phyloP scores from a whole-genome alignment of 177 flowering plant genomes.

The Vitis hybrid region DNA sequence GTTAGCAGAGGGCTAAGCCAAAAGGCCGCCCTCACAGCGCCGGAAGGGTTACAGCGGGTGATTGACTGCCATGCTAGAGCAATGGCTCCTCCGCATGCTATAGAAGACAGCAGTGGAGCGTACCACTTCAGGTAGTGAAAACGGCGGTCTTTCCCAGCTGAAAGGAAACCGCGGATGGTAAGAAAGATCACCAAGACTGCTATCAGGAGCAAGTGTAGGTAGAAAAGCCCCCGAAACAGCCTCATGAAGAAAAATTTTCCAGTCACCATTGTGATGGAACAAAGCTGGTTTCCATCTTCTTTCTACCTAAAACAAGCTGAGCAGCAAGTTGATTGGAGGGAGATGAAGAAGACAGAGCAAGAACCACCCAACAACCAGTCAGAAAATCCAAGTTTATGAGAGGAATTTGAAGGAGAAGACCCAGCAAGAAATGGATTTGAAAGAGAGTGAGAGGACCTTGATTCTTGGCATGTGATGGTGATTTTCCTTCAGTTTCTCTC shows the following conservation, averaged over 20 bases:
- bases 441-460: too few relatives aligned
- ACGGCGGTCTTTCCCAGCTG: conserved; percentile 9
- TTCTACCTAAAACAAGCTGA: too few relatives aligned
- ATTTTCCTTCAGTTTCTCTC: too few relatives aligned
- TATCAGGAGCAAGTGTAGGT: conserved; percentile 33
- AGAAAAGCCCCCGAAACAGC: conserved; percentile 35
- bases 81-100: conserved; percentile 25
- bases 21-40: conserved; percentile 38
- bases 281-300: too few relatives aligned
- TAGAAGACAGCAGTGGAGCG: conserved; percentile 46
- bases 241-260: neutral
- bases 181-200: conserved; percentile 32
- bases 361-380: too few relatives aligned
- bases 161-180: conserved; percentile 32
- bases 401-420: too few relatives aligned
- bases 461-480: too few relatives aligned
- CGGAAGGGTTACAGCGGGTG: conserved; percentile 27
- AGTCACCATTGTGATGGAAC: conserved; percentile 3
- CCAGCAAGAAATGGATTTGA: too few relatives aligned
- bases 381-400: too few relatives aligned
- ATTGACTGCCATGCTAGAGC: conserved; percentile 41
- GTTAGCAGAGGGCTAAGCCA: conserved; percentile 58
- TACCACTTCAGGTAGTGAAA: conserved; percentile 50
- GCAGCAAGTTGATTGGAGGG: too few relatives aligned
- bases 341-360: too few relatives aligned